These are phyloP conservation scores for Magnusiomyces tetraspermus DNA, from an alignment of 1,139 yeast species.

Conservation along the genomic window DNA sequence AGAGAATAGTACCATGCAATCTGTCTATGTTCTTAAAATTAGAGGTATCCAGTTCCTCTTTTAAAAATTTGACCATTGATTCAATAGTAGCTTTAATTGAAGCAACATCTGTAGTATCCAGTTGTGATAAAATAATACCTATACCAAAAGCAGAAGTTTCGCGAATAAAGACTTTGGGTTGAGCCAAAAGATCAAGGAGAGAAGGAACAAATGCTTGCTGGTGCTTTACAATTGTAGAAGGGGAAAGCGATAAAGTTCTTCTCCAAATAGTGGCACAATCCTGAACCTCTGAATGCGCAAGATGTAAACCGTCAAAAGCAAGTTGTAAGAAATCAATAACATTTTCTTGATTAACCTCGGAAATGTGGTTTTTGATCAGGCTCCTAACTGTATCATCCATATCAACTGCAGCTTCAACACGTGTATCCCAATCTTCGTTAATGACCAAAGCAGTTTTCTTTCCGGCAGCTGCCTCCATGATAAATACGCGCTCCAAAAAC, in stretches of 20 bases:
- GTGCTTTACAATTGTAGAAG: conserved; percentile 20
- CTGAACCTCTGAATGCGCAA: conserved; percentile 13
- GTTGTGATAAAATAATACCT: conserved; percentile 41
- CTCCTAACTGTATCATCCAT: conserved; percentile 47
- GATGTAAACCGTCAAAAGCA: conserved; percentile 31
- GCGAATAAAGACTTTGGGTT: conserved; percentile 24
- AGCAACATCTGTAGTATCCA: not conserved
- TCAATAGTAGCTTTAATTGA: conserved; percentile 11
- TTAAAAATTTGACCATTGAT: conserved; percentile 10
- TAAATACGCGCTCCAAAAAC: conserved; percentile 41
- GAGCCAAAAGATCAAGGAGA: conserved; percentile 21
- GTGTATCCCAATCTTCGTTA: conserved; percentile 68
- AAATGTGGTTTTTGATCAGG: conserved; percentile 29
- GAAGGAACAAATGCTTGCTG: conserved; percentile 9
- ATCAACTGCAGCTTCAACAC: conserved; percentile 64
- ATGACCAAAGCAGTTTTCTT: conserved; percentile 48
- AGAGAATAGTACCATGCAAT: conserved; percentile 30
- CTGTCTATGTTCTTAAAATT: conserved; percentile 9
- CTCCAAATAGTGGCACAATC: conserved; percentile 25
- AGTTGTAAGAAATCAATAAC: conserved; percentile 22
- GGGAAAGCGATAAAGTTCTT: conserved; percentile 23
- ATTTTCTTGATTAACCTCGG: not conserved
- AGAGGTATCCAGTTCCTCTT: conserved; percentile 7
- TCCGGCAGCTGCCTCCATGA: conserved; percentile 51
- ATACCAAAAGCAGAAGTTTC: conserved; percentile 39